A percentile compares a stretch with the other conserved stretches of the same genome.
Evolutionary conservation across 768 basidiomycete species (phyloP).

Genomic region (Roridomyces roridus): DNA sequence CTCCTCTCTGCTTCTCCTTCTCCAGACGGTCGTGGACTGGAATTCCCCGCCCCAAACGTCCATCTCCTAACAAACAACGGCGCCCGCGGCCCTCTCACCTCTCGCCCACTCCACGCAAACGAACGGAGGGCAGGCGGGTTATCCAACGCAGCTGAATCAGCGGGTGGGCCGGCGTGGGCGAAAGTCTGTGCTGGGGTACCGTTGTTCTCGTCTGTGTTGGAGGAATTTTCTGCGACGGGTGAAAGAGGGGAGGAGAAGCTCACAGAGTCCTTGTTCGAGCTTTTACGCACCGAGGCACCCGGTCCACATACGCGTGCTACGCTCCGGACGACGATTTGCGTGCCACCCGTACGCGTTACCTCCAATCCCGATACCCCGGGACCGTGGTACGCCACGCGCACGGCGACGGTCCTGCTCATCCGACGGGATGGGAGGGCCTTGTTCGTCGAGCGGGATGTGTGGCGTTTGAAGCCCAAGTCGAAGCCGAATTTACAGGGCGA

Average conservation of each 20-base stretch:
- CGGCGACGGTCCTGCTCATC: conserved; percentile 76
- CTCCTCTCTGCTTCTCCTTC: conserved; percentile 54
- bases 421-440: conserved; percentile 61
- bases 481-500: too few species aligned
- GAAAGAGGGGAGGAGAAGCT: conserved; percentile 43
- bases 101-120: conserved; percentile 54
- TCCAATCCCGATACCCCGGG: conserved; percentile 27
- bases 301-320: conserved; percentile 54
- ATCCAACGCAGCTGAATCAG: conserved; percentile 76
- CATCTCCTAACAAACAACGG: conserved; percentile 74
- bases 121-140: conserved; percentile 64
- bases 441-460: conserved; percentile 78
- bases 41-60: conserved; percentile 56
- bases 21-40: conserved; percentile 17
- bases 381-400: conserved; percentile 66
- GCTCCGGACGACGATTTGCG: conserved; percentile 68
- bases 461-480: too few species aligned
- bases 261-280: conserved; percentile 62
- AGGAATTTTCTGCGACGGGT: conserved; percentile 26
- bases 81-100: conserved; percentile 62
- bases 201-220: conserved; percentile 47
- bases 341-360: conserved; percentile 59
- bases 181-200: conserved; percentile 69
- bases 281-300: conserved; percentile 62
- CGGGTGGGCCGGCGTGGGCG: conserved; percentile 69